Evolutionary conservation across 192 early-diverging fungal genomes (phyloP), one percentile per base, ranked within the genome.

Genomic region (Gaertneriomyces semiglobifer): DNA sequence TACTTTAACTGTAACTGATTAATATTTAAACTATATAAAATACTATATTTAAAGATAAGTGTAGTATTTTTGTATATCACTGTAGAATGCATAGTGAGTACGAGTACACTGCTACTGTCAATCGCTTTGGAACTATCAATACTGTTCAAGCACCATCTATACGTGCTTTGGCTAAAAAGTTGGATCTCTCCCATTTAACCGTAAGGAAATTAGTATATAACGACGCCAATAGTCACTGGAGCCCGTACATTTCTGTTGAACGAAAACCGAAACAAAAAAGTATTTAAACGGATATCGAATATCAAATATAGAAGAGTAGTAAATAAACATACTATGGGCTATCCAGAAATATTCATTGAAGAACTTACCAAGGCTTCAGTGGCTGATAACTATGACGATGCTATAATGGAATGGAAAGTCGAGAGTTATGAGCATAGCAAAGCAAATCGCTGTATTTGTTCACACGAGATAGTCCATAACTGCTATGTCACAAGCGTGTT

Each of bases 391-490:
- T 60, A 44, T 44, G 59, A 60, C 9, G 59, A 60, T 7, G 43
- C 39, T 8, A 60, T 38, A 16, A 10, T 33, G 40, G 59, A 60
- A 44, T 60, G 59, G 59, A 44, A 7, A 44, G 59, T 60, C 9
- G 11, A 38, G 11, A 44, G 20, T 8, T 38, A 44, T 10, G 25
- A 8, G 10, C 7, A 44, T 8, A 60, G 11, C 9, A 57, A 9
- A 44, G 25, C 11, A 10, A 10, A 11, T n/a, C n/a, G n/a, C n/a
- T 63, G 62, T 33, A 47, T 63, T 43, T 63, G 62, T 52, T 53
- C 62, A 7, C 62, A 63, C 33, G 7, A 7, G 12, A 63, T 63
- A 47, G 38, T 11, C 6, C 46, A 63, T n/a, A 52, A 63, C 11
- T 63, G 62, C 48, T 7, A 19, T 6, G 46, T 63, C n/a, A 7